Base-by-base conservation (phyloP, 176 grass and related monocot genomes). In the Neostapfia colusana region DNA sequence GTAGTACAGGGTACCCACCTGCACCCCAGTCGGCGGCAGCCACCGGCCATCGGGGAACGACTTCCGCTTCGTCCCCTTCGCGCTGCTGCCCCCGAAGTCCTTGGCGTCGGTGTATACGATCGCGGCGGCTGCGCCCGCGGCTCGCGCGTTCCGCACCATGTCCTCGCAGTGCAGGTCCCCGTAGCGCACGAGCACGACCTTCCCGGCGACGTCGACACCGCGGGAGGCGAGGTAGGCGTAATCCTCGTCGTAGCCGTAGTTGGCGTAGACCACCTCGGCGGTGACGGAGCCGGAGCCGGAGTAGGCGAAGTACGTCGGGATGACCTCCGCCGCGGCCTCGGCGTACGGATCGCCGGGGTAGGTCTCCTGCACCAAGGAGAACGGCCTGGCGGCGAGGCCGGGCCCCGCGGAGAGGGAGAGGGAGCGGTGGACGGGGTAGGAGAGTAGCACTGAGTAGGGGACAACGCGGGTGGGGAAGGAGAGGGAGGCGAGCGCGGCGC, bases 231-330 rank as follows among this genome's bases (percentile, higher is more conserved):
- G 85, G 71, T 72, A 69, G 13, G 85, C 75, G 27, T 94, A 98
- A 69, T 98, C 91, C 81, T 92, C 79, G 18, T 63, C 66, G 17
- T 86, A 65, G 55, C 95, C 95, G 76, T 98, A 92, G 59, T 90
- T 91, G 63, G 95, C 95, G 44, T 98, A 94, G 56, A 85, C 85
- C 57, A 90, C 88, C 42, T 93, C 84, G 36, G 88, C 95, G 31
- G 76, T 7, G 79, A 87, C 89, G 35, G 95, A 85, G 73, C 89
- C 95, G 20, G 95, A 88, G 45, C 11, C 80, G 0, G 89, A 83
- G 79, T 94, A 98, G 72, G 95, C 89, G 74, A 88, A 90, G 91
- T 92, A 94, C 5, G 95, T 92, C 42, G 95, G 87, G 42, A 93
- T 37, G 17, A 83, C 81, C 58, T 93, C 91, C 11, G 79, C 85